phyloP scores from a whole-genome alignment of 768 basidiomycete genomes.

The Tephrocybe rancida region DNA sequence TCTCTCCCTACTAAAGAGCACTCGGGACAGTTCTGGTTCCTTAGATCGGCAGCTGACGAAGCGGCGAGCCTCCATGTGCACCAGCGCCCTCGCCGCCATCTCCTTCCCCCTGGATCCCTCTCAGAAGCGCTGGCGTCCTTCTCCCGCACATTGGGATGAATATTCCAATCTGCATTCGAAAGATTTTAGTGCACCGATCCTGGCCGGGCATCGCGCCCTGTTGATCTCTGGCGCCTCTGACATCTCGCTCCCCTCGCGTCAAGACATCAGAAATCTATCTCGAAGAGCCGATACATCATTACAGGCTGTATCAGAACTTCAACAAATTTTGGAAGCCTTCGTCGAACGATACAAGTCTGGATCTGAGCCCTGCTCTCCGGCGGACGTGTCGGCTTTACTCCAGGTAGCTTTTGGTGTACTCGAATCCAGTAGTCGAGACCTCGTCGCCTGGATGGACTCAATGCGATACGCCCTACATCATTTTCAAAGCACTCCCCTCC shows the following conservation, averaged over 20 bases:
- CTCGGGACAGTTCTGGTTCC: not conserved
- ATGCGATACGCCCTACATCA: not conserved
- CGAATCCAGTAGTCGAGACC: not conserved
- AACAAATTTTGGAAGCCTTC: not conserved
- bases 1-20: not conserved
- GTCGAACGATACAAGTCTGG: not conserved
- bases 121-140: not conserved
- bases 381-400: not conserved
- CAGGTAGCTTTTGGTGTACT: not conserved
- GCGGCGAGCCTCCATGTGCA: not conserved
- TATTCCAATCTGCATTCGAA: not conserved
- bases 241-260: not conserved
- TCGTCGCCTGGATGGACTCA: not conserved
- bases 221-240: not conserved
- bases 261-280: not conserved
- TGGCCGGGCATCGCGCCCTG: not conserved
- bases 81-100: not conserved
- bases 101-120: not conserved
- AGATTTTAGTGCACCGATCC: not conserved
- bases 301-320: not conserved
- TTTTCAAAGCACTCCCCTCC: not conserved
- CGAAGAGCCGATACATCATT: not conserved
- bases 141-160: not conserved
- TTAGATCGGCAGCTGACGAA: not conserved
- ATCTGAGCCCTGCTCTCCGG: not conserved